Evolutionary conservation across 306 rosid genomes (phyloP), one percentile per base, ranked within the genome.

Genomic region (Corylus heterophylla): DNA sequence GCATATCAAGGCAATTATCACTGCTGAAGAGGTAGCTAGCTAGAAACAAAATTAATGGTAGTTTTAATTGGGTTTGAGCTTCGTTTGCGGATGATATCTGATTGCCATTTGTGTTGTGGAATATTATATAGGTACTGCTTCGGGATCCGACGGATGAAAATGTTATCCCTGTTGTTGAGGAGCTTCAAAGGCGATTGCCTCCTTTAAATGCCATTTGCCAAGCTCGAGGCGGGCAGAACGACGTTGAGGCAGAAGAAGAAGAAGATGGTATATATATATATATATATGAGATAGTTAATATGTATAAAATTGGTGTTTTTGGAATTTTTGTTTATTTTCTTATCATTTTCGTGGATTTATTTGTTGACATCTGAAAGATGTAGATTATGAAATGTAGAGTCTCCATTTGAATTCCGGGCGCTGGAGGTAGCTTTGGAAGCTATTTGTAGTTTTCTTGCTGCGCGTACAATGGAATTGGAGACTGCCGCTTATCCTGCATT

Each of bases 1-100:
- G 98, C 98, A 95, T 87, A 90, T 92, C 84, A 95, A 95, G 80
- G 98, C 98, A 49, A 92, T 95, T 70, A 95, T 95, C 79, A 95
- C 98, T 0, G 97, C 98, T 13, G 97, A 95, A 45, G 98, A 31
- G 35, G 35, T 31, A 31, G 35, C 2, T 31, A 31, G 35, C 2
- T 2, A 31, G 35, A 31, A 31, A 2, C 35, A 31, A 31, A 31
- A 31, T 31, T 31, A 31, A 31, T 31, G 35, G 35, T 2, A 2
- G 35, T 31, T 31, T 31, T 31, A 31, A 31, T 31, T 31, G 35
- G 35, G 35, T 31, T 31, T 31, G 35, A 31, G 35, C 35, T 31
- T 31, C 35, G 2, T 31, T 31, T 31, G 35, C 35, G 2, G 35
- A 31, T 31, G 35, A 31, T 31, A 31, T 31, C 44, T 69, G 80